Evolutionary conservation across 352 stramenopile species (phyloP).

Genomic region (Pythium chondricola): DNA sequence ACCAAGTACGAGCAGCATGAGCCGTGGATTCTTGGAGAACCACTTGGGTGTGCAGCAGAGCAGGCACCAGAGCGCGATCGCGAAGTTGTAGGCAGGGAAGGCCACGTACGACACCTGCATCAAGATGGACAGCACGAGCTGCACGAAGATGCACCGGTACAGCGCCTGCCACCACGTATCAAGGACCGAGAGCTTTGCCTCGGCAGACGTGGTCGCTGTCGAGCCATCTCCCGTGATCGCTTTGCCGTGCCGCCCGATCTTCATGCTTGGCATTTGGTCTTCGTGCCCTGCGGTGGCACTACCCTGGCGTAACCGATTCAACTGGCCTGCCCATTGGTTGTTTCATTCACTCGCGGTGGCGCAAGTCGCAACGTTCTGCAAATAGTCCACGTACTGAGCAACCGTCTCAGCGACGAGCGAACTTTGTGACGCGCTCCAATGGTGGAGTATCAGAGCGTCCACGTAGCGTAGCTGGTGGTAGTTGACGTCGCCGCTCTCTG

Average conservation of each 20-base stretch:
- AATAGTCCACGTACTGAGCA: conserved; percentile 39
- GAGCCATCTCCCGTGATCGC: background rate
- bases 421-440: conserved; percentile 36
- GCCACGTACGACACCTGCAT: conserved; percentile 82
- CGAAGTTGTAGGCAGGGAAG: conserved; percentile 78
- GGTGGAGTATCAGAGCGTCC: conserved; percentile 50
- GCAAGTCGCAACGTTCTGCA: conserved; percentile 21
- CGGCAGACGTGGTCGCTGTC: background rate
- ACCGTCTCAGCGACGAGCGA: conserved; percentile 27
- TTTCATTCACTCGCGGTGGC: conserved; percentile 1
- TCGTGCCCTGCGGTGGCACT: background rate
- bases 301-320: conserved; percentile 1
- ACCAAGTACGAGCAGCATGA: conserved; percentile 44
- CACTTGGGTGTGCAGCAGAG: conserved; percentile 47
- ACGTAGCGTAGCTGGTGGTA: conserved; percentile 49
- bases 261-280: background rate
- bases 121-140: conserved; percentile 51
- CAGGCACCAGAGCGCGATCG: conserved; percentile 62
- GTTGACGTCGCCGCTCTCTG: conserved; percentile 22
- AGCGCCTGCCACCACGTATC: conserved; percentile 39
- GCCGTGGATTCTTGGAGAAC: conserved; percentile 35
- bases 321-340: background rate
- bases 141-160: conserved; percentile 30
- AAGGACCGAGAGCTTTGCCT: conserved; percentile 5
- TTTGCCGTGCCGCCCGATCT: background rate